These are phyloP conservation scores for Magnaporthales sp. DNA, from an alignment of 2,329 filamentous ascomycete genomes.

Conservation along the genomic window DNA sequence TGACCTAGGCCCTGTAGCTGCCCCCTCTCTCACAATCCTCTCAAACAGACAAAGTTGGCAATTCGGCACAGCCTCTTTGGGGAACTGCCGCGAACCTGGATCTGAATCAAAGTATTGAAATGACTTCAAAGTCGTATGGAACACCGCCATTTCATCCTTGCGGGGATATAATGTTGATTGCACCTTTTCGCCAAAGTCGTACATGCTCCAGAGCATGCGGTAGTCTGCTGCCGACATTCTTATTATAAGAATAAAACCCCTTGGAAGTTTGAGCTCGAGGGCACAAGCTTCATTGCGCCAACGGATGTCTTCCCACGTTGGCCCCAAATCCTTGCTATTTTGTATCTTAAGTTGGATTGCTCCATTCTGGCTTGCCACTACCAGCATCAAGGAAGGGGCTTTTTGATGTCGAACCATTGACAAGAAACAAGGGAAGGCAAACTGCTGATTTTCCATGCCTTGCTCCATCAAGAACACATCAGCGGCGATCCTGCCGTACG, in stretches of 20 bases:
- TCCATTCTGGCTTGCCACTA: slow-evolving; percentile 72
- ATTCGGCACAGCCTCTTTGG: slow-evolving; percentile 60
- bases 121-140: slow-evolving; percentile 59
- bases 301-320: slow-evolving; percentile 72
- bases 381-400: slow-evolving; percentile 61
- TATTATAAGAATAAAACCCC: slow-evolving; percentile 65
- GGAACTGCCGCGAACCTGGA: slow-evolving; percentile 63
- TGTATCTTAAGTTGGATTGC: slow-evolving; percentile 68
- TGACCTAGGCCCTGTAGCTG: slow-evolving; percentile 62
- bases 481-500: slow-evolving; percentile 69
- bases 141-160: slow-evolving; percentile 60
- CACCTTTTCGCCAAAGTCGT: slow-evolving; percentile 74
- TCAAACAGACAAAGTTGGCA: slow-evolving; percentile 74
- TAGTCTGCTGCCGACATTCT: slow-evolving; percentile 71
- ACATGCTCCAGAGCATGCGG: slow-evolving; percentile 70
- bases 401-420: slow-evolving; percentile 64
- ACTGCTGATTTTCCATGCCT: slow-evolving; percentile 57
- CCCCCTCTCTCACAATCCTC: slow-evolving; percentile 55
- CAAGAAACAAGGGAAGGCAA: slow-evolving; percentile 65
- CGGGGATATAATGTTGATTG: slow-evolving; percentile 61
- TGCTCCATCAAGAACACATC: slow-evolving; percentile 68
- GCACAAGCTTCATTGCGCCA: slow-evolving; percentile 64
- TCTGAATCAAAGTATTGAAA: slow-evolving; percentile 77
- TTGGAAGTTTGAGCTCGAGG: slow-evolving; percentile 62
- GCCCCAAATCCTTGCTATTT: slow-evolving; percentile 55